Percentiles rank a stretch among this genome's conserved stretches.
Conservation (phyloP, 2,329 filamentous ascomycete genomes). For the Nemania diffusa region DNA sequence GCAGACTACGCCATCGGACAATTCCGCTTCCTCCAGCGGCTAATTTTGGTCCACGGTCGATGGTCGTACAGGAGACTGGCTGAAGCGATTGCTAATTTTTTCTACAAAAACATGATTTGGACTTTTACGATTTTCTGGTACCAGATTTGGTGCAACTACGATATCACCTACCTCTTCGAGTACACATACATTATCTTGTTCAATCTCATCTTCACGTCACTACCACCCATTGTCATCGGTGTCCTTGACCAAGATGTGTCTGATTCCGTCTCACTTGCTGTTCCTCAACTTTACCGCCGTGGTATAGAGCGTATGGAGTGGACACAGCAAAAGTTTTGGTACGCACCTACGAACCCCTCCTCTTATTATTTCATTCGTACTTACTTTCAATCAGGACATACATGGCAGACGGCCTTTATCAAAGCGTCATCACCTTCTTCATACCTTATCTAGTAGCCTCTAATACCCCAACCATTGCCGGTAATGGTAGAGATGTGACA, state of each 20-base stretch:
- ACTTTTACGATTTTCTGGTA: slow-evolving; percentile 98
- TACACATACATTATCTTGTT: slow-evolving; percentile 98
- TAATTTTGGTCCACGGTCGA: slow-evolving; percentile 89
- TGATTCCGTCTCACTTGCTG: slow-evolving; percentile 90
- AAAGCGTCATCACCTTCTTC: slow-evolving; percentile 93
- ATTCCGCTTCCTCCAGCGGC: slow-evolving; percentile 85
- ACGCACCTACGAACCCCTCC: slow-evolving; percentile 53
- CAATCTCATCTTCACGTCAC: slow-evolving; percentile 95
- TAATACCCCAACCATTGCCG: slow-evolving; percentile 73
- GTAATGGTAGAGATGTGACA: slow-evolving; percentile 78
- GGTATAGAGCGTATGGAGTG: slow-evolving; percentile 97
- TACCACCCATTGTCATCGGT: slow-evolving; percentile 95
- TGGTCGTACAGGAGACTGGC: slow-evolving; percentile 97
- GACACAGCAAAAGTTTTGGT: slow-evolving; percentile 98
- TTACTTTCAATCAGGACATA: slow-evolving; percentile 71
- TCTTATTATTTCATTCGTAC: slow-evolving; percentile 16
- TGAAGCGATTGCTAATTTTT: slow-evolving; percentile 97
- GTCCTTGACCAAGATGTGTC: slow-evolving; percentile 97
- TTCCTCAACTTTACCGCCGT: slow-evolving; percentile 93
- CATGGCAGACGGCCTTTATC: slow-evolving; percentile 94
- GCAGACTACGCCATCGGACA: slow-evolving; percentile 96
- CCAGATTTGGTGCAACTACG: slow-evolving; percentile 93
- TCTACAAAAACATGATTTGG: slow-evolving; percentile 99
- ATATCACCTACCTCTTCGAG: slow-evolving; percentile 96
- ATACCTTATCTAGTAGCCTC: slow-evolving; percentile 86